Base-by-base conservation (phyloP, 1,284 basidiomycete genomes). In the Sporisorium graminicola region DNA sequence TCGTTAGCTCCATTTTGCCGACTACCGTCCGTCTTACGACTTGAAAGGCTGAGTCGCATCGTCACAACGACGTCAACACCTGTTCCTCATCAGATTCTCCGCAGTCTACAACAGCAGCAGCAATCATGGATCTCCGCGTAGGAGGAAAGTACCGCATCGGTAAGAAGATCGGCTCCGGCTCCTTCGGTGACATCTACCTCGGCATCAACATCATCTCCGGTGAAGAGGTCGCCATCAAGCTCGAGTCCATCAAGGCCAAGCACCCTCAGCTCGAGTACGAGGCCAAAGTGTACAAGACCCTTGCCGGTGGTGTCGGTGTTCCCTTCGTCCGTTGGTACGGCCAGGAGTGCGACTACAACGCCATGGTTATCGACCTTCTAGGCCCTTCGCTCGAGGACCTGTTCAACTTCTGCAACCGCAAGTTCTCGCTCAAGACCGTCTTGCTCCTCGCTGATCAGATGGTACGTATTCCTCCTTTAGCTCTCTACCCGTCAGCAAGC, bases 181-280 rank as follows among this genome's bases (percentile, higher is more conserved):
- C 96, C 60, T 98, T 98, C 85, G 95, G 96, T 95, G 96, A 99
- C 86, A 99, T 99, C 87, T 99, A 98, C 87, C 93, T 99, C 71
- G 97, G 97, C 74, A 95, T 98, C 87, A 98, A 99, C 90, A 98
- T 99, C 88, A 98, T 99, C 86, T 98, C 95, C n/a, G 96, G 96
- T 56, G 95, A 99, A 87, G 96, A 98, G 87, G 97, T 99, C 67
- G 97, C 95, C 85, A 98, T 99, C 91, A 99, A 99, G 89, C 92
- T 99, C 82, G 97, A 99, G 88, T 98, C 95, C 0, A 94, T 98
- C 88, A 99, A 99, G 88, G 96, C 97, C 80, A 99, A 99, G 88
- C 95, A 98, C 85, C 96, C 97, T n/a, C 97, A 99, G 88, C 92
- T 99, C 83, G 96, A 99, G 87, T 98, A 99, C 86, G 96, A 99